phyloP scores from a whole-genome alignment of 495 filamentous ascomycete species.

The Wilcoxina mikolae region DNA sequence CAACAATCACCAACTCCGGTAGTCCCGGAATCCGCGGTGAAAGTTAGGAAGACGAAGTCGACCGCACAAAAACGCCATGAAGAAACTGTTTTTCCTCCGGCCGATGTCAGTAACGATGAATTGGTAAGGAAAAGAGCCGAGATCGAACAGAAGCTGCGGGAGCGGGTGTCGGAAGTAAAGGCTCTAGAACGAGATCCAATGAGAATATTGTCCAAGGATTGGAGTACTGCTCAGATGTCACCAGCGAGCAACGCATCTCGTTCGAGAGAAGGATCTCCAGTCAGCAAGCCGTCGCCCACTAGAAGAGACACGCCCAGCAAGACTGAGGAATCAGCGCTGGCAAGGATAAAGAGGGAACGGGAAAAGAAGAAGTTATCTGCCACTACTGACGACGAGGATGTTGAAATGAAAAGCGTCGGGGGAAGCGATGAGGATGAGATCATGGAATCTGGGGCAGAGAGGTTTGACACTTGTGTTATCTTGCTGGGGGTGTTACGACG shows the following conservation, averaged over 20 bases:
- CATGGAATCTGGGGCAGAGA: neutral
- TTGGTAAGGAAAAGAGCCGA: neutral
- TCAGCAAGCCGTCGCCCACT: too few relatives aligned
- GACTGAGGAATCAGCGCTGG: constrained; percentile 10
- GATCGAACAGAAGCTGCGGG: neutral
- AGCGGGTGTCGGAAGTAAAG: neutral
- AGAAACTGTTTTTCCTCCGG: neutral
- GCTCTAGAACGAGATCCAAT: neutral
- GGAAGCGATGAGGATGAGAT: constrained; percentile 2
- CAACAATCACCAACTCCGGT: neutral
- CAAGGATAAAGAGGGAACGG: constrained; percentile 8
- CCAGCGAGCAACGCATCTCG: neutral
- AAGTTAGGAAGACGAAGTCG: too few relatives aligned
- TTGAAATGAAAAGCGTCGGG: constrained; percentile 14
- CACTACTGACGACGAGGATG: constrained; percentile 6
- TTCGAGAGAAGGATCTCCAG: too few relatives aligned
- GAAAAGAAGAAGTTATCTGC: neutral
- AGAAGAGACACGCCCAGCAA: neutral
- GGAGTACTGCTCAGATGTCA: neutral
- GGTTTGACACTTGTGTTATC: too few relatives aligned
- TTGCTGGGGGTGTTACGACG: neutral
- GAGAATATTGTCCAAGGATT: neutral
- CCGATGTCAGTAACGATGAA: neutral
- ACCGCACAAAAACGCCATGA: neutral
- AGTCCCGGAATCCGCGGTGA: too few relatives aligned